Percentiles rank a stretch among this genome's conserved stretches.
These are phyloP conservation scores for Diophrys sp. DNA, from an alignment of 73 alveolate species.

Conservation along the genomic window DNA sequence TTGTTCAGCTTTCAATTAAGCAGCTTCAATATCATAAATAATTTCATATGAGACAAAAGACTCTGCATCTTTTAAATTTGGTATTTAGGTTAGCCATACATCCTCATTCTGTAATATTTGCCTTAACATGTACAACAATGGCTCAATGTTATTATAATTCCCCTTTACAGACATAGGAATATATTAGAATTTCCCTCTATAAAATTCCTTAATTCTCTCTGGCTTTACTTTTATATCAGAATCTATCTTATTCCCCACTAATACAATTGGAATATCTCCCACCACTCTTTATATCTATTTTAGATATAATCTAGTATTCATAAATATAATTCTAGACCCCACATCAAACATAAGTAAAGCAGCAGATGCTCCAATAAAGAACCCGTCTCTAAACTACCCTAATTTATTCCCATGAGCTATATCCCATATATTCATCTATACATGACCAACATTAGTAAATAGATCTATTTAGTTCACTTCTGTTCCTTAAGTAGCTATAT, in stretches of 20 bases:
- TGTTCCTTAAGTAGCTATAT: conserved; percentile 78
- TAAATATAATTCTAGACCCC: conserved; percentile 95
- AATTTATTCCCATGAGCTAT: conserved; percentile 90
- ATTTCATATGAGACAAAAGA: too few species aligned
- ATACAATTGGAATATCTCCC: conserved; percentile 87
- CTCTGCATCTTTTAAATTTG: too few species aligned
- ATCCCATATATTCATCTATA: conserved; percentile 85
- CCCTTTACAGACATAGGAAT: too few species aligned
- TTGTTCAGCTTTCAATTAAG: too few species aligned
- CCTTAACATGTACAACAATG: too few species aligned
- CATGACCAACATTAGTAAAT: conserved; percentile 70
- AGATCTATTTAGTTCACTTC: conserved; percentile 77
- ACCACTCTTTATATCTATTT: conserved; percentile 93
- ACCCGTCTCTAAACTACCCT: conserved; percentile 62
- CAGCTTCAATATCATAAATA: too few species aligned
- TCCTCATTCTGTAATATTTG: too few species aligned
- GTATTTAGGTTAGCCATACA: too few species aligned
- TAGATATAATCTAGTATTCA: conserved; percentile 97
- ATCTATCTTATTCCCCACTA: conserved; percentile 97
- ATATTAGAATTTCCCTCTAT: too few species aligned
- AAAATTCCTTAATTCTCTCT: too few species aligned
- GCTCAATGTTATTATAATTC: too few species aligned
- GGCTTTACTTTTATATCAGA: too few species aligned
- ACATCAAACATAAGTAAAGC: conserved; percentile 99
- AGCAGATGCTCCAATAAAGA: conserved; percentile 74